phyloP scores from a whole-genome alignment of 1,284 basidiomycete genomes.

The Leccinum fallax region DNA sequence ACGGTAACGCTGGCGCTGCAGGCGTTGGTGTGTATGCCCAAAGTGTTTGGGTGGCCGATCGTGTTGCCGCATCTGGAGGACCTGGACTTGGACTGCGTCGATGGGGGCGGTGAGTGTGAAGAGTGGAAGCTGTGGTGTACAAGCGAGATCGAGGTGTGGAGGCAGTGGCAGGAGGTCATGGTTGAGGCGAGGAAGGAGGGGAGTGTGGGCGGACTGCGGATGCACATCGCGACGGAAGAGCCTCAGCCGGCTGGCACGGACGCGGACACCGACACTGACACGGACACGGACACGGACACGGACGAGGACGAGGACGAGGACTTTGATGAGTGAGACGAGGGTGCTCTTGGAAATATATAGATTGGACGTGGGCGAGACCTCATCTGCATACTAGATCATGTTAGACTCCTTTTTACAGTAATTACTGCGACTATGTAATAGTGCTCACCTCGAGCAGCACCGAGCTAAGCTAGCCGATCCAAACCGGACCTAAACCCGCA shows the following conservation, averaged over 20 bases:
- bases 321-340: not conserved
- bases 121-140: slow-evolving; percentile 15
- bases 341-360: not conserved
- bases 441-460: no score
- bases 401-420: not conserved
- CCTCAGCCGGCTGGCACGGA: not conserved
- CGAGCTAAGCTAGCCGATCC: no score
- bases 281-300: no score
- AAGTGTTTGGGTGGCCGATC: slow-evolving; percentile 6
- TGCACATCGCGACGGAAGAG: slow-evolving; percentile 4
- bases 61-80: slow-evolving; percentile 15
- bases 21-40: slow-evolving; percentile 14
- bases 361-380: not conserved
- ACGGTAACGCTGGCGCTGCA: slow-evolving; percentile 20
- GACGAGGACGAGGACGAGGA: not conserved
- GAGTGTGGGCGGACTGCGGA: not conserved
- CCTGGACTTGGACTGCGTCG: slow-evolving; percentile 19
- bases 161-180: slow-evolving; percentile 5
- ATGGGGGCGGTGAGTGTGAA: slow-evolving; percentile 1
- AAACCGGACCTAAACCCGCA: no score
- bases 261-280: not conserved
- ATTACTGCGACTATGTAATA: not conserved
- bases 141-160: slow-evolving; percentile 17
- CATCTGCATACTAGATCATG: not conserved
- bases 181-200: not conserved